Percentiles rank a stretch among this genome's conserved stretches.
Evolutionary conservation across 1,284 basidiomycete species (phyloP).

Genomic region (Pyrrhoderma noxium): DNA sequence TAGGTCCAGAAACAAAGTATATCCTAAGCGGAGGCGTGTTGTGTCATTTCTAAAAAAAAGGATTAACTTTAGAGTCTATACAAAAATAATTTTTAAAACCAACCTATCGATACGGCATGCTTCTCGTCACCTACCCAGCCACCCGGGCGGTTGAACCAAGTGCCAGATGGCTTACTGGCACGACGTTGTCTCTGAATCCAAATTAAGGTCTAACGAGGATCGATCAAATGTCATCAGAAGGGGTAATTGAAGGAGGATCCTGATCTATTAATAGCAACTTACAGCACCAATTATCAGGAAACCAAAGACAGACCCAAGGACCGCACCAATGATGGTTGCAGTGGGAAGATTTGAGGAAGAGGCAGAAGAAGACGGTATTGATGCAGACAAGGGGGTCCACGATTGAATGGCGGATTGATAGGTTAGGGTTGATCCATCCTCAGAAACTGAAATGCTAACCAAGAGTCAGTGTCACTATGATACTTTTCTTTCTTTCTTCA

Average conservation of each 20-base stretch:
- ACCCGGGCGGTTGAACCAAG: slow-evolving; percentile 13
- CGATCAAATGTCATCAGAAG: too few relatives aligned
- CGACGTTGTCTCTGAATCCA: slow-evolving; percentile 16
- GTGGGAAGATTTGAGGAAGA: not conserved
- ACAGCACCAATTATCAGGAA: slow-evolving; percentile 8
- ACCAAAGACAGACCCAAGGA: slow-evolving; percentile 15
- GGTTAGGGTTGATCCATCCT: slow-evolving; percentile 6
- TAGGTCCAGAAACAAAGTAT: too few relatives aligned
- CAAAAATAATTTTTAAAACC: not conserved
- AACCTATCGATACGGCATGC: slow-evolving; percentile 9
- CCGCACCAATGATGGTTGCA: slow-evolving; percentile 11
- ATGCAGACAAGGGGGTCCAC: not conserved
- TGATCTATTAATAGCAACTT: not conserved
- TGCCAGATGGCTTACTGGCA: slow-evolving; percentile 8
- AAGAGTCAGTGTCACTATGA: not conserved
- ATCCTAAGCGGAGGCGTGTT: too few relatives aligned
- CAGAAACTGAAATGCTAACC: slow-evolving; percentile 9
- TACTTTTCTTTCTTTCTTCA: not conserved
- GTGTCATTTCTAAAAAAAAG: too few relatives aligned
- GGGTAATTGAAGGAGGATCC: not conserved
- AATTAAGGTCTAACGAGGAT: slow-evolving; percentile 7
- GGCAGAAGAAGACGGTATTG: not conserved
- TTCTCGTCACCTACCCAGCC: slow-evolving; percentile 15
- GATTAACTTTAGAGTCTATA: too few relatives aligned
- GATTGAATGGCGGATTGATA: not conserved